A percentile compares a stretch with the other conserved stretches of the same genome.
Conservation (phyloP, 495 filamentous ascomycete genomes). For the Neurospora sp. region DNA sequence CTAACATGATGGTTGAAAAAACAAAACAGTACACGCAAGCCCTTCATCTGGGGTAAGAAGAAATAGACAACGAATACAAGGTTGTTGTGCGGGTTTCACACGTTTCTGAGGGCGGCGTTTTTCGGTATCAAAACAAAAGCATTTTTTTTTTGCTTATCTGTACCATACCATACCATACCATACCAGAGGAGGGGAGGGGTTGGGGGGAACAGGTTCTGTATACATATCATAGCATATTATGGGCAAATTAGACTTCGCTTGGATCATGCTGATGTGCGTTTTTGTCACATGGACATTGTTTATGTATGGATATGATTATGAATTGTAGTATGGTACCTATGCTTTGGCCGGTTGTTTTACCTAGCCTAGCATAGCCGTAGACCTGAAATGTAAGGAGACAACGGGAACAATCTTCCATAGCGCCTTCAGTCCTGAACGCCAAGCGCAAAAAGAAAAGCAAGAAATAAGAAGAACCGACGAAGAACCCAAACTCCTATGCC, state of each 20-base stretch:
- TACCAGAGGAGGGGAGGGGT: neutral
- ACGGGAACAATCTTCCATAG: neutral
- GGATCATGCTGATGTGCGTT: neutral
- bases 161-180: neutral
- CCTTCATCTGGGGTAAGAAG: conserved; percentile 48
- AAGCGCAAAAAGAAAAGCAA: neutral
- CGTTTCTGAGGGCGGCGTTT: neutral
- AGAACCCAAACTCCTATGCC: neutral
- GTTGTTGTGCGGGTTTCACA: neutral
- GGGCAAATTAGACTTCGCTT: neutral
- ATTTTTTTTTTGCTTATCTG: neutral
- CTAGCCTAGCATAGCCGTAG: neutral
- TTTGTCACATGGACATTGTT: neutral
- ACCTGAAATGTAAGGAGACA: neutral
- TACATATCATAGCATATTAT: neutral
- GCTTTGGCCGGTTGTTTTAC: neutral
- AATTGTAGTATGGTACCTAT: neutral
- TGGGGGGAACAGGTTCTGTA: neutral
- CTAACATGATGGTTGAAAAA: conserved; percentile 1
- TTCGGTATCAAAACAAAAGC: neutral
- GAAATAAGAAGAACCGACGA: neutral
- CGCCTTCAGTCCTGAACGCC: neutral
- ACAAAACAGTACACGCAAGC: conserved; percentile 65
- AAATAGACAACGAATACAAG: conserved; percentile 7
- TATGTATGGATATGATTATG: neutral